A percentile compares a stretch with the other conserved stretches of the same genome.
Conservation (phyloP, 2,329 filamentous ascomycete species). For the Thermomyces lanuginosus region DNA sequence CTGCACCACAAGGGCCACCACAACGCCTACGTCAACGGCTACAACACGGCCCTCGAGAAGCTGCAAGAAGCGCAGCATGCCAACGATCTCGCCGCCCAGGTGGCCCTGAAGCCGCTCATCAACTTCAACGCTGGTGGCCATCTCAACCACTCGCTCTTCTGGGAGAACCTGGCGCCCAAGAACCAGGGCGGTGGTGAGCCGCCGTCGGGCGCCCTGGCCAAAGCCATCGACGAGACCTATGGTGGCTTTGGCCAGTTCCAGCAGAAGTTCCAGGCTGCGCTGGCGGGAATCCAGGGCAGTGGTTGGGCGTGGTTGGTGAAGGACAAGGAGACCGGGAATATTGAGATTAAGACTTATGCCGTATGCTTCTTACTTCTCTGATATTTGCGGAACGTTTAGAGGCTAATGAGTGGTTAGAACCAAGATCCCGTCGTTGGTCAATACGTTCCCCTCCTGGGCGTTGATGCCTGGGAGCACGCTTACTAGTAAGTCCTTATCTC, state of each 20-base stretch:
- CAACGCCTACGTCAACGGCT: conserved; percentile 79
- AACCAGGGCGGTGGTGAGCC: conserved; percentile 46
- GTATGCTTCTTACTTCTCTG: conserved; percentile 19
- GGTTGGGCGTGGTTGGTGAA: conserved; percentile 50
- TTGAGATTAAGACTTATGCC: conserved; percentile 48
- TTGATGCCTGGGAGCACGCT: conserved; percentile 93
- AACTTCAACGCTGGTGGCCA: conserved; percentile 51
- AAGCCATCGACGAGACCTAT: conserved; percentile 43
- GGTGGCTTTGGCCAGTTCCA: conserved; percentile 44
- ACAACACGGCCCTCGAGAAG: conserved; percentile 65
- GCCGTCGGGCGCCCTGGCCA: conserved; percentile 39
- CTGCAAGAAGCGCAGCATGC: conserved; percentile 41
- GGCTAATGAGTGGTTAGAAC: conserved; percentile 35
- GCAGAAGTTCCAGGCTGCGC: conserved; percentile 46
- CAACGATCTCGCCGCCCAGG: conserved; percentile 39
- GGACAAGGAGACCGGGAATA: conserved; percentile 42
- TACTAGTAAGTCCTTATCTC: conserved; percentile 48
- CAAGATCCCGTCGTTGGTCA: conserved; percentile 79
- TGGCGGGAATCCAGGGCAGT: conserved; percentile 49
- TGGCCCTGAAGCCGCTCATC: conserved; percentile 43
- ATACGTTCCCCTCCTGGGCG: conserved; percentile 65
- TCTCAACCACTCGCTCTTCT: conserved; percentile 49
- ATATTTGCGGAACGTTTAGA: too few relatives aligned
- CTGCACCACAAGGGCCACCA: conserved; percentile 91
- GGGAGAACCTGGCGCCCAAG: conserved; percentile 51